These are phyloP conservation scores for Psilocybe tampanensis DNA, from an alignment of 768 basidiomycete genomes.

Conservation along the genomic window DNA sequence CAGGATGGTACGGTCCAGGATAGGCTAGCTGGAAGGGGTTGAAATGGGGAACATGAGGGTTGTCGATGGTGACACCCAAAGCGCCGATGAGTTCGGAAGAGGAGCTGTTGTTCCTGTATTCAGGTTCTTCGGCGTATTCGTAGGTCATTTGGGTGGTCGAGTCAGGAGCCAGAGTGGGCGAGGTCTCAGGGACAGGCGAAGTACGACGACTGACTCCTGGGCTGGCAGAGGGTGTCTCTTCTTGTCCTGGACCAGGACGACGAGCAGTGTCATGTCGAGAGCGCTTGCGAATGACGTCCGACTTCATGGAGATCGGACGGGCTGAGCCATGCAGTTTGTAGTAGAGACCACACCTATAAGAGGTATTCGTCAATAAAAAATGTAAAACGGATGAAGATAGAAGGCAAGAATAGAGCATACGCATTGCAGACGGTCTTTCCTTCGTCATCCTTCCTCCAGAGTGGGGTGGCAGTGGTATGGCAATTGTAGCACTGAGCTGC, in stretches of 20 bases:
- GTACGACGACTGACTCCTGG: conserved; percentile 75
- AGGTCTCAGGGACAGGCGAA: conserved; percentile 63
- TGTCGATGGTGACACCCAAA: conserved; percentile 34
- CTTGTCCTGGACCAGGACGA: conserved; percentile 49
- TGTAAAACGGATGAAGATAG: conserved; percentile 5
- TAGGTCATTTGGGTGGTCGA: conserved; percentile 62
- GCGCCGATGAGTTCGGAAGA: conserved; percentile 59
- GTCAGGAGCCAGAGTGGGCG: conserved; percentile 72
- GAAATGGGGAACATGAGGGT: conserved; percentile 24
- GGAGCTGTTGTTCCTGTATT: conserved; percentile 38
- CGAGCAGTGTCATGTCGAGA: conserved; percentile 76
- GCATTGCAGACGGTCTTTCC: conserved; percentile 92
- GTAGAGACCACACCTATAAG: conserved; percentile 73
- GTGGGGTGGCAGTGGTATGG: conserved; percentile 85
- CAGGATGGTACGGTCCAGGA: conserved; percentile 78
- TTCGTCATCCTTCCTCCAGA: conserved; percentile 91
- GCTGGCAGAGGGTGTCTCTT: conserved; percentile 76
- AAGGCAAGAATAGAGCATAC: conserved; percentile 45
- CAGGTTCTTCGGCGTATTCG: conserved; percentile 49
- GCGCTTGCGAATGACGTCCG: conserved; percentile 86
- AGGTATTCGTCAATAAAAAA: conserved; percentile 3
- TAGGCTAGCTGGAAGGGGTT: conserved; percentile 46
- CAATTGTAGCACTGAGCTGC: conserved; percentile 89
- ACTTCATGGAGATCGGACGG: conserved; percentile 90
- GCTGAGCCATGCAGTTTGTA: conserved; percentile 87